phyloP scores from a whole-genome alignment of 257 asterid species.

The Solanum bukasovii region DNA sequence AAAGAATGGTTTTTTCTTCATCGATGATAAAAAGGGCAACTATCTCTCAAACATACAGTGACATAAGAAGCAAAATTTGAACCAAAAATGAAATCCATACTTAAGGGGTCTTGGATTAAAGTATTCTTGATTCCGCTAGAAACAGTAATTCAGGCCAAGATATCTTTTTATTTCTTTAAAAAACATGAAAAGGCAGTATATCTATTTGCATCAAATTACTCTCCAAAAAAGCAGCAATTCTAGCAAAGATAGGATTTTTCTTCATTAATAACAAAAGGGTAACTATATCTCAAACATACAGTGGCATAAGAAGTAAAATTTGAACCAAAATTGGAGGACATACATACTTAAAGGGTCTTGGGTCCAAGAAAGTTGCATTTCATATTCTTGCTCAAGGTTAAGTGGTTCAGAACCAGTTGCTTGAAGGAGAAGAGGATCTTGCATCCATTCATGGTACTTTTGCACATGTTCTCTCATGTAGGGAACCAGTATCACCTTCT shows the following conservation, averaged over 20 bases:
- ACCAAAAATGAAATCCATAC: background rate
- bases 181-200: background rate
- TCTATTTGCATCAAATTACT: background rate
- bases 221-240: background rate
- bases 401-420: slow-evolving; percentile 96
- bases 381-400: slow-evolving; percentile 62
- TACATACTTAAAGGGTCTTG: slow-evolving; percentile 82
- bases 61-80: background rate
- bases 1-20: background rate
- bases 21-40: background rate
- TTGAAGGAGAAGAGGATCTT: slow-evolving; percentile 67
- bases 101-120: background rate
- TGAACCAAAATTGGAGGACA: background rate
- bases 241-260: background rate
- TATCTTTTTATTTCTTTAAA: background rate
- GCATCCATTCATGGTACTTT: slow-evolving; percentile 91
- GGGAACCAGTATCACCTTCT: slow-evolving; percentile 70
- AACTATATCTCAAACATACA: background rate
- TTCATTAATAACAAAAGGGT: background rate
- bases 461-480: slow-evolving; percentile 88
- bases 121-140: background rate
- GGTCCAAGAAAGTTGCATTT: slow-evolving; percentile 81
- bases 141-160: background rate
- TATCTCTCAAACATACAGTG: background rate
- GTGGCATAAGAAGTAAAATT: background rate